phyloP scores from a whole-genome alignment of 1,139 yeast genomes.

The Saccharomyces hybrid region DNA sequence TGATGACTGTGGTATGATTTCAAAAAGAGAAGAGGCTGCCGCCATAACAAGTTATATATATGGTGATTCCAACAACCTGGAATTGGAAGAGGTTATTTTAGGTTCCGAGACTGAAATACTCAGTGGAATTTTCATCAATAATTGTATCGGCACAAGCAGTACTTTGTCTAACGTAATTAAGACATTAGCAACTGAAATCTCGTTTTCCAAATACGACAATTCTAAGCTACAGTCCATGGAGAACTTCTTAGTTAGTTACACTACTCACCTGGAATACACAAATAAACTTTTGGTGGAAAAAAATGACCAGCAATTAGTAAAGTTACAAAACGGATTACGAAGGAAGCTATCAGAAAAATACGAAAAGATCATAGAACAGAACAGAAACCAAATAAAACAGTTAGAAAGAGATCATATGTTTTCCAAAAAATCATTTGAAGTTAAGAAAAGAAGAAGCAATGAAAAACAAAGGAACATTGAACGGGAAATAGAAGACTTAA shows the following conservation, averaged over 20 bases:
- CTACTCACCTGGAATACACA: constrained; percentile 14
- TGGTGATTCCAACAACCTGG: constrained; percentile 61
- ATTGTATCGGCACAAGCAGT: constrained; percentile 47
- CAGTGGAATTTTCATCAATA: constrained; percentile 54
- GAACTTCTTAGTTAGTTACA: constrained; percentile 22
- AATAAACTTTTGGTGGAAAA: constrained; percentile 14
- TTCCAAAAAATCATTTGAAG: constrained; percentile 11
- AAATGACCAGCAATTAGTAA: constrained; percentile 13
- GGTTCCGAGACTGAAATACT: constrained; percentile 46
- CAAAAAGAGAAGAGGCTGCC: constrained; percentile 17
- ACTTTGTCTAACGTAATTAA: constrained; percentile 43
- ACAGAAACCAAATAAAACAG: constrained; percentile 15
- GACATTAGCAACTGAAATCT: constrained; percentile 38
- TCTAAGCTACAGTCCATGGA: constrained; percentile 38
- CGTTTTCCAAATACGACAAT: constrained; percentile 37
- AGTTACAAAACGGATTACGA: constrained; percentile 13
- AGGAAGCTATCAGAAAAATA: constrained; percentile 14
- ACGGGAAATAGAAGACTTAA: constrained; percentile 23
- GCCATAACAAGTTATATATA: constrained; percentile 66
- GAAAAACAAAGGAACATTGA: constrained; percentile 18
- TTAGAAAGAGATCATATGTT: constrained; percentile 22
- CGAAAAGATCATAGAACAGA: constrained; percentile 11
- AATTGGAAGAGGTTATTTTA: constrained; percentile 48
- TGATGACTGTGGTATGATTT: neutral
- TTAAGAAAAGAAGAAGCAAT: constrained; percentile 13